Evolutionary conservation across 208 protist species (phyloP), one percentile per base, ranked within the genome.

Genomic region (Leishmania amazonensis): DNA sequence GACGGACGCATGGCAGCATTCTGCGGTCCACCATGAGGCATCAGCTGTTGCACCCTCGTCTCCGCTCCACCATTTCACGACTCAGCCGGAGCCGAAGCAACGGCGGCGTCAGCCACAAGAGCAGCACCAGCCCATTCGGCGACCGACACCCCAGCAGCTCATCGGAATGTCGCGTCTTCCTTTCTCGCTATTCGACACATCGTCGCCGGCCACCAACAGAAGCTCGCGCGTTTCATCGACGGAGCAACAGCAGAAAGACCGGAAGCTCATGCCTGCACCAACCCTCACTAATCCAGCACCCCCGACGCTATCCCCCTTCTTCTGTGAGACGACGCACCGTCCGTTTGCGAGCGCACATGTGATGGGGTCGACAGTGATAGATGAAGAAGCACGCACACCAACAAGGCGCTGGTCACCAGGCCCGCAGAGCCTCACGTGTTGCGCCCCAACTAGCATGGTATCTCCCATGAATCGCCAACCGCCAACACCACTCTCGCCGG

Each of bases 121-220:
- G 68, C 54, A 38, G 38, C 60, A 31, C 54, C 21, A 4, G 24
- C 54, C 67, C n/a, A 42, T 70, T n/a, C 68, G 57, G 3, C 67
- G 49, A 19, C 54, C 60, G 1, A 76, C 75, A 15, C 76, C 76
- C n/a, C 58, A 78, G 60, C 24, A 67, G 53, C 53, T 80, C 8
- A 74, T 81, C 28, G 81, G 77, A 24, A 64, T 74, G 38, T 60
- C 71, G 47, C 40, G 58, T n/a, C 73, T 85, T 42, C 51, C 78
- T 49, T 76, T 79, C 35, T 51, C 76, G 31, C 75, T 76, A 60
- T 65, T 42, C 71, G 62, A 67, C 53, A 68, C 76, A 9, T 80
- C 68, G 62, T 49, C 81, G 35, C 45, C 24, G 62, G 49, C 53
- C 51, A 75, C 49, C 45, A 54, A n/a, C 0, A 49, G 80, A 24